Evolutionary conservation across 192 early-diverging fungal genomes (phyloP), one percentile per base, ranked within the genome.

Genomic region (Haplosporangium gracile): DNA sequence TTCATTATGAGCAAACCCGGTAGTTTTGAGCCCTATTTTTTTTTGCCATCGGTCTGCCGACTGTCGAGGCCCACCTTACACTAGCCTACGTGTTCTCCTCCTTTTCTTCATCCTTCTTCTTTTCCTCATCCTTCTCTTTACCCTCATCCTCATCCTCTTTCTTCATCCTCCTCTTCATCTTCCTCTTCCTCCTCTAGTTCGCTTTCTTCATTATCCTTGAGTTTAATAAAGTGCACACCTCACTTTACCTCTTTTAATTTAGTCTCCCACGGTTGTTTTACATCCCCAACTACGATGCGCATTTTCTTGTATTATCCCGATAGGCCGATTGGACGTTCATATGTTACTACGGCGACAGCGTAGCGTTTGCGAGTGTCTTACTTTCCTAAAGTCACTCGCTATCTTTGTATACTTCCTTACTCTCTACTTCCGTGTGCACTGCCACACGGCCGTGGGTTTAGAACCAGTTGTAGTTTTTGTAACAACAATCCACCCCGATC

Each of bases 391-490:
- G 60, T 26, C 55, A 60, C n/a, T 65, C 60, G 8, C 26, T 32
- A 36, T 36, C 36, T 36, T 2, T 36, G 36, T 36, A 36, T 13
- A 2, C 29, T 13, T 32, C 22, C 29, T 0, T n/a, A n/a, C 26
- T 22, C 2, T 49, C 18, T 51, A 20, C 13, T 8, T 11, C 4
- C 34, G 18, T n/a, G 16, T 71, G 70, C 70, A 71, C 70, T 71
- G 70, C 70, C 70, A 71, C 70, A 71, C 16, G 70, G 70, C n/a
- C 39, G 42, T 65, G 60, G 60, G 29, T 32, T 11, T 65, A 29
- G n/a, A 65, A 65, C 13, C 11, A 24, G 29, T 5, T 22, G 18
- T 32, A 11, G 60, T 65, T 26, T 65, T 26, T 13, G 26, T 13
- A 15, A 15, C n/a, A 65, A 29, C 8, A 26, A 20, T 45, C 18